Conservation (phyloP, 331 rosid species). For the Telfairia occidentalis region DNA sequence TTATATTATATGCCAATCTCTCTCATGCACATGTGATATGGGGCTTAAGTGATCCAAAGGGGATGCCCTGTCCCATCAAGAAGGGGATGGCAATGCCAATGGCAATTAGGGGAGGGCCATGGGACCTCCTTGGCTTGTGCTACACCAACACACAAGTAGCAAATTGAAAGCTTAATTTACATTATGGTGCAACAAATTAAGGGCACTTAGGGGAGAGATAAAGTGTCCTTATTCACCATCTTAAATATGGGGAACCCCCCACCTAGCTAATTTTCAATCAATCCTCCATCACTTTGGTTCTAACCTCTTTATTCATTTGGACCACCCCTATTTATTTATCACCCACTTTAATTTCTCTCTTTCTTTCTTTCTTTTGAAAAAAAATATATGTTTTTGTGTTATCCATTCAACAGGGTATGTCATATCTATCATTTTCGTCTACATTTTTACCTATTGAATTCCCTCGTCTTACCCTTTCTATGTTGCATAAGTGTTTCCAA, state of each 20-base stretch:
- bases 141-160: constrained; percentile 1
- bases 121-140: not conserved
- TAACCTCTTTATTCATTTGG: constrained; percentile 6
- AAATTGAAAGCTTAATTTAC: not conserved
- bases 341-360: not conserved
- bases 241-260: constrained; percentile 2
- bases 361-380: not conserved
- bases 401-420: not conserved
- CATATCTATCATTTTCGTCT: not conserved
- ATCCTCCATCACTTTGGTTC: not conserved
- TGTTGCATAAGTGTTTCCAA: not conserved
- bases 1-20: not conserved
- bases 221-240: not conserved
- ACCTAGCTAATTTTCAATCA: not conserved
- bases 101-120: not conserved
- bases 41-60: constrained; percentile 8
- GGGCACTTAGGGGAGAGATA: not conserved
- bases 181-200: not conserved
- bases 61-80: constrained; percentile 6
- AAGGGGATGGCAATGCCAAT: not conserved
- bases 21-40: constrained; percentile 8
- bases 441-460: not conserved
- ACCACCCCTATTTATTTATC: not conserved
- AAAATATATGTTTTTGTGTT: not conserved
- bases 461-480: not conserved